A percentile compares a stretch with the other conserved stretches of the same genome.
phyloP scores from a whole-genome alignment of 768 basidiomycete genomes.

The Rhodotorula paludigena region DNA sequence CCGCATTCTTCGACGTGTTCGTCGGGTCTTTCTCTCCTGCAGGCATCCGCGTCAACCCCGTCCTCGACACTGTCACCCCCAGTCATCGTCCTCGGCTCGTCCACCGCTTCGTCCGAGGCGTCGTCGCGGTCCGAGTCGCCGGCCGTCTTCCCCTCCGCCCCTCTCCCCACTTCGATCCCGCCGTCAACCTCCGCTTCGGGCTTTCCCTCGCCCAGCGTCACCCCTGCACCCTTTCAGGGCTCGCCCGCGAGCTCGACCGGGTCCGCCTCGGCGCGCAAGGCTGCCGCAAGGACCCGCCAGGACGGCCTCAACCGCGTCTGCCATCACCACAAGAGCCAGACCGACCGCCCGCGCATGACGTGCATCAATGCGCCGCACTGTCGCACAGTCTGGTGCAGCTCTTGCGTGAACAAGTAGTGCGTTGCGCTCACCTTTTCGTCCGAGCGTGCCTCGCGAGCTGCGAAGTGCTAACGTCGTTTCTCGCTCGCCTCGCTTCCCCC shows the following conservation, averaged over 20 bases:
- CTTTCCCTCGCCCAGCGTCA: neutral
- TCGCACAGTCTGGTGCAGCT: conserved; percentile 25
- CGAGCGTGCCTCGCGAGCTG: neutral
- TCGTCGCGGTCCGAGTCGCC: neutral
- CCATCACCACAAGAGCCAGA: conserved; percentile 28
- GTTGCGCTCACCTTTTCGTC: neutral
- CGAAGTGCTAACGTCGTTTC: neutral
- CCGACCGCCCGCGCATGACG: conserved; percentile 20
- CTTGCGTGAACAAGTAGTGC: conserved; percentile 25
- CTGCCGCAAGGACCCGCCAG: neutral
- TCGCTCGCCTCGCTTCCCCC: too few species aligned
- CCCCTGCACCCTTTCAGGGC: too few species aligned
- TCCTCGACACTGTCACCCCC: neutral
- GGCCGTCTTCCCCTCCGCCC: neutral
- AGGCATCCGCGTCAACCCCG: neutral
- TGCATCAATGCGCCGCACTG: conserved; percentile 26
- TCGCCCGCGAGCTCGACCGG: neutral
- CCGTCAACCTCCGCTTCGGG: neutral
- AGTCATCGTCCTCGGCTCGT: conserved; percentile 8
- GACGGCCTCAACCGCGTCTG: conserved; percentile 27
- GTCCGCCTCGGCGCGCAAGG: neutral
- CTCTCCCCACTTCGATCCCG: neutral
- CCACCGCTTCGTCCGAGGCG: neutral
- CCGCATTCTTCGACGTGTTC: neutral
- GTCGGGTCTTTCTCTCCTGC: too few species aligned